These are phyloP conservation scores for Pinus albicaulis DNA, from an alignment of 75 land plant genomes.

Conservation along the genomic window DNA sequence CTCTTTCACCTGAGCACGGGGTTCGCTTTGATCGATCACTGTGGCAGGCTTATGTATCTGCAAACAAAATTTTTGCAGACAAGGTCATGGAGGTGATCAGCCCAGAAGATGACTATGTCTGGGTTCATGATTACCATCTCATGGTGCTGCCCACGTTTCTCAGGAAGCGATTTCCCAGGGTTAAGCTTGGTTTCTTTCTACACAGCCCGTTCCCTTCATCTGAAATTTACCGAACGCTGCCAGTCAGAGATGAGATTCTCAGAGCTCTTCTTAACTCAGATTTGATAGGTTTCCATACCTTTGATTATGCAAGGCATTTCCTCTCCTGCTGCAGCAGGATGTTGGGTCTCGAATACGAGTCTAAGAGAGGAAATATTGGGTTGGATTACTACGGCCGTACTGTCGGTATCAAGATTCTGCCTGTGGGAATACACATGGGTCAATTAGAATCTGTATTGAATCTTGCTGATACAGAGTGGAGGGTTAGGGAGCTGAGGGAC, in stretches of 20 bases:
- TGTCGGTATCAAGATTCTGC: slow-evolving; percentile 76
- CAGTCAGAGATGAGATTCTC: slow-evolving; percentile 69
- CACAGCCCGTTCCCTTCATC: slow-evolving; percentile 87
- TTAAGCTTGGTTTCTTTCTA: slow-evolving; percentile 77
- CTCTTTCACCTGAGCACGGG: slow-evolving; percentile 75
- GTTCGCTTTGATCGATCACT: slow-evolving; percentile 71
- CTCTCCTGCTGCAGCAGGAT: slow-evolving; percentile 78
- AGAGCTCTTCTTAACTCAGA: slow-evolving; percentile 72
- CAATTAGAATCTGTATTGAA: slow-evolving; percentile 58
- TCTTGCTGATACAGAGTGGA: slow-evolving; percentile 46
- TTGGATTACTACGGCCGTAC: slow-evolving; percentile 80
- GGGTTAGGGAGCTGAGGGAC: slow-evolving; percentile 44
- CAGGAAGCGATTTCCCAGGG: slow-evolving; percentile 72
- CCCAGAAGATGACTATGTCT: slow-evolving; percentile 82
- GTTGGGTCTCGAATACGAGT: slow-evolving; percentile 70
- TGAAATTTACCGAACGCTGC: slow-evolving; percentile 74
- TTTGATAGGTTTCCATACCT: slow-evolving; percentile 79
- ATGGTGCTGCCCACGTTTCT: slow-evolving; percentile 83
- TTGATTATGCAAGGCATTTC: slow-evolving; percentile 81
- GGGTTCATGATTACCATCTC: slow-evolving; percentile 88
- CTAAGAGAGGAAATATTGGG: slow-evolving; percentile 76
- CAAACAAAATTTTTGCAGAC: slow-evolving; percentile 80
- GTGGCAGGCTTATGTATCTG: slow-evolving; percentile 89
- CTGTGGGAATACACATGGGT: slow-evolving; percentile 75
- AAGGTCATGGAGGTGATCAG: slow-evolving; percentile 81